Evolutionary conservation across 306 rosid species (phyloP).

Genomic region (Comarum palustre): DNA sequence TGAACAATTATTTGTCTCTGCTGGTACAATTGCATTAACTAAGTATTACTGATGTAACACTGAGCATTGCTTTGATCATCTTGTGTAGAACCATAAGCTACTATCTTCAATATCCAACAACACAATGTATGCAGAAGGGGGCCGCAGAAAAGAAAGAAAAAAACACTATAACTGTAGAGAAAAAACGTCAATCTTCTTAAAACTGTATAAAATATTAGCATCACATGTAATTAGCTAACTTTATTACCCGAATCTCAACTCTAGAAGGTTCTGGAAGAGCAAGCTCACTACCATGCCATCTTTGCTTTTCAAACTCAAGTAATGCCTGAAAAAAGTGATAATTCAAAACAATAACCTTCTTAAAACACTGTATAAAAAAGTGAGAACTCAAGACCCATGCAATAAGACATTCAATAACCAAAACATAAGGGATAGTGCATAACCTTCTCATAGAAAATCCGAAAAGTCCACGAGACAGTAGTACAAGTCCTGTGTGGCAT

Average conservation of each 20-base stretch:
- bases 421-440: constrained; percentile 2
- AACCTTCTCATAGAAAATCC: constrained; percentile 76
- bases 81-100: not conserved
- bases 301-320: constrained; percentile 71
- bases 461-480: constrained; percentile 78
- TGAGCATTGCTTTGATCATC: not conserved
- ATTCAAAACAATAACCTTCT: too few relatives aligned
- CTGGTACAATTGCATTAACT: not conserved
- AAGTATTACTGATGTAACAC: not conserved
- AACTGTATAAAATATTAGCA: not conserved
- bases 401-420: not conserved
- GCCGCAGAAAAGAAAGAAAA: not conserved
- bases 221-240: not conserved
- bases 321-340: constrained; percentile 45
- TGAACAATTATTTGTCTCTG: not conserved
- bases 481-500: constrained; percentile 58
- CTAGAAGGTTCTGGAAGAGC: constrained; percentile 50
- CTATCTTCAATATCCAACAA: not conserved
- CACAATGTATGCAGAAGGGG: not conserved
- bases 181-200: not conserved
- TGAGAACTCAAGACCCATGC: constrained; percentile 2
- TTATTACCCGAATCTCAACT: constrained; percentile 58
- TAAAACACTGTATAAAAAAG: too few relatives aligned
- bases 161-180: not conserved
- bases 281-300: constrained; percentile 53